phyloP scores from a whole-genome alignment of 768 basidiomycete species.

The Panaeolus papilionaceus region DNA sequence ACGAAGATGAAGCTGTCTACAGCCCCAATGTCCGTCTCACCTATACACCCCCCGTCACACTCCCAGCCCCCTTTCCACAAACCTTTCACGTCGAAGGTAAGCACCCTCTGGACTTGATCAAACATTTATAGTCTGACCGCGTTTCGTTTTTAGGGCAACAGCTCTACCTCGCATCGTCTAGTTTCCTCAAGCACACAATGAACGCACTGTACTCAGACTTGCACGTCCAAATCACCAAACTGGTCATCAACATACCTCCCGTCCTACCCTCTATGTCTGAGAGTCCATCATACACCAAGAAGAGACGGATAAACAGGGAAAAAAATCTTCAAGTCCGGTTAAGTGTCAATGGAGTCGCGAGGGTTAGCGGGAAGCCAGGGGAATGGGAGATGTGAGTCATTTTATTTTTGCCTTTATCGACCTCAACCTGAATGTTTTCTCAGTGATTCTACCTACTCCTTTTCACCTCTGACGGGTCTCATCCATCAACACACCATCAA shows the following conservation, averaged over 20 bases:
- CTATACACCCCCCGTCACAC: conserved; percentile 70
- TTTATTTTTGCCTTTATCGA: neutral
- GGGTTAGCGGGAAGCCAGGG: conserved; percentile 66
- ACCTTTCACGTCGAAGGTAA: conserved; percentile 76
- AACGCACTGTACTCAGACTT: conserved; percentile 78
- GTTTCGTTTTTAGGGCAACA: conserved; percentile 57
- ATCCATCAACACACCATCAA: conserved; percentile 71
- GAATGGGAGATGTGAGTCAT: conserved; percentile 77
- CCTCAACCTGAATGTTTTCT: neutral
- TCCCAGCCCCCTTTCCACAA: conserved; percentile 74
- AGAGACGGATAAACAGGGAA: conserved; percentile 47
- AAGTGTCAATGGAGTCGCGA: conserved; percentile 59
- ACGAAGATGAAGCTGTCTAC: conserved; percentile 59
- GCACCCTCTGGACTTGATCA: neutral
- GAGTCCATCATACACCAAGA: conserved; percentile 24
- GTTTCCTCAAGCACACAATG: conserved; percentile 74
- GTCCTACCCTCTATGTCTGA: conserved; percentile 10
- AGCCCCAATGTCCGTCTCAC: conserved; percentile 64
- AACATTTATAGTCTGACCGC: neutral
- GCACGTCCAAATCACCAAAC: conserved; percentile 57
- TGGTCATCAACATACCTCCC: conserved; percentile 44
- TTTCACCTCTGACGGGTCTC: conserved; percentile 70
- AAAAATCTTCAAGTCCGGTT: conserved; percentile 64
- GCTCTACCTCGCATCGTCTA: conserved; percentile 73
- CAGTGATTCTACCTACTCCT: conserved; percentile 76